A percentile compares a stretch with the other conserved stretches of the same genome.
These are phyloP conservation scores for Nepenthes mirabilis DNA, from an alignment of 148 eudicot genomes.

Conservation along the genomic window DNA sequence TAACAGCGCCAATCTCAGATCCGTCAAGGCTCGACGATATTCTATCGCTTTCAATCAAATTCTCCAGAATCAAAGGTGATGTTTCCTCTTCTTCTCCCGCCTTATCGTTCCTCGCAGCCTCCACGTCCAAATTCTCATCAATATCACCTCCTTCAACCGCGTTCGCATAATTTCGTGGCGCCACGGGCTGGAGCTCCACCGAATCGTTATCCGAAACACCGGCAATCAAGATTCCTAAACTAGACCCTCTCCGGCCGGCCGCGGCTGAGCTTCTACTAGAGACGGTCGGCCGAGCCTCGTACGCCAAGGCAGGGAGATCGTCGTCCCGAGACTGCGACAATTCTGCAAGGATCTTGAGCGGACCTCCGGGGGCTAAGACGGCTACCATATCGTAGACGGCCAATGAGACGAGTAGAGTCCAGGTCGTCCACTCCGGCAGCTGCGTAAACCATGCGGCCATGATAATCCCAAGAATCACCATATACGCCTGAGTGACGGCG, in stretches of 20 bases:
- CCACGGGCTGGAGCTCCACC: constrained; percentile 37
- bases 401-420: constrained; percentile 66
- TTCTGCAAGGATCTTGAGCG: constrained; percentile 73
- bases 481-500: constrained; percentile 49
- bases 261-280: constrained; percentile 12
- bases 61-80: constrained; percentile 30
- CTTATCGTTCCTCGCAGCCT: constrained; percentile 1
- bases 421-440: constrained; percentile 98
- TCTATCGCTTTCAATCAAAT: constrained; percentile 17
- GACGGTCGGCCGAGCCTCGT: constrained; percentile 67
- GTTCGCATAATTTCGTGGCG: background rate
- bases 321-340: constrained; percentile 74
- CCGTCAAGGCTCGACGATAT: constrained; percentile 1
- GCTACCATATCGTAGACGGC: constrained; percentile 83
- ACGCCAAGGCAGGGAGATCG: constrained; percentile 76
- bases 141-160: background rate
- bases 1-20: constrained; percentile 12
- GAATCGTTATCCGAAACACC: constrained; percentile 42
- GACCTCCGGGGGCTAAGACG: constrained; percentile 91
- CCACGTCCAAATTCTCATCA: constrained; percentile 11
- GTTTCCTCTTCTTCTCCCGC: constrained; percentile 29
- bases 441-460: constrained; percentile 85
- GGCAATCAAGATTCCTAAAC: constrained; percentile 44
- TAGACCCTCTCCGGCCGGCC: constrained; percentile 8
- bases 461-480: constrained; percentile 67